Evolutionary conservation across 176 grass and related monocot genomes (phyloP), one percentile per base, ranked within the genome.

Genomic region (Juncus effusus): DNA sequence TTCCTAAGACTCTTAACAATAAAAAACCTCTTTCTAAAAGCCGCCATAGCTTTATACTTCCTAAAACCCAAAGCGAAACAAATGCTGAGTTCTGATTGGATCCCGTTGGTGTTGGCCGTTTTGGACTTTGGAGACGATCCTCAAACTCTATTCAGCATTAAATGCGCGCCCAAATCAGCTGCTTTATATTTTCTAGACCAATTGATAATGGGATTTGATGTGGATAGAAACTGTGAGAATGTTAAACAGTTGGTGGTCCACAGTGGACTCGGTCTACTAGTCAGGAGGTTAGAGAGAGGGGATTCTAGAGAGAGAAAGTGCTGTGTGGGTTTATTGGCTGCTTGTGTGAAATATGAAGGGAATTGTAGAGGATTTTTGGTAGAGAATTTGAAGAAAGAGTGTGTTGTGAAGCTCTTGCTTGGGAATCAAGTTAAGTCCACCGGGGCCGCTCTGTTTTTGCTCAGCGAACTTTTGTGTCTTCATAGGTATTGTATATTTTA

Each of bases 41-140:
- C 85, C 75, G 80, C 94, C n/a, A 59, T 84, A 51, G 75, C 82
- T 28, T 85, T 99, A 57, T 90, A 90, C 71, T 64, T 93, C 67
- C 80, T 99, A 76, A 89, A 82, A 71, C 94, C 94, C 58, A 99
- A 84, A 75, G 94, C 94, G 36, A 99, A 99, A 71, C 94, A 99
- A 61, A 99, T 99, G 94, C 63, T 99, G 57, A 93, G 88, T 6
- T 62, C 86, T 69, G 94, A 99, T 69, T 99, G 94, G 94, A 78
- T 99, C 62, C 80, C 89, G 14, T 64, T 93, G 69, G 89, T 90
- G 42, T 55, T 99, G 58, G 76, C 63, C 59, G 74, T 99, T 78
- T 67, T 99, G 78, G 88, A 99, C 54, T 82, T 74, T 38, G 94
- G 85, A 10, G 80, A 93, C 57, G 77, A 89, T 64, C 49, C 84